A percentile compares a stretch with the other conserved stretches of the same genome.
Evolutionary conservation across 805 yeast species (phyloP).

Genomic region (Middelhovenomyces tepae): DNA sequence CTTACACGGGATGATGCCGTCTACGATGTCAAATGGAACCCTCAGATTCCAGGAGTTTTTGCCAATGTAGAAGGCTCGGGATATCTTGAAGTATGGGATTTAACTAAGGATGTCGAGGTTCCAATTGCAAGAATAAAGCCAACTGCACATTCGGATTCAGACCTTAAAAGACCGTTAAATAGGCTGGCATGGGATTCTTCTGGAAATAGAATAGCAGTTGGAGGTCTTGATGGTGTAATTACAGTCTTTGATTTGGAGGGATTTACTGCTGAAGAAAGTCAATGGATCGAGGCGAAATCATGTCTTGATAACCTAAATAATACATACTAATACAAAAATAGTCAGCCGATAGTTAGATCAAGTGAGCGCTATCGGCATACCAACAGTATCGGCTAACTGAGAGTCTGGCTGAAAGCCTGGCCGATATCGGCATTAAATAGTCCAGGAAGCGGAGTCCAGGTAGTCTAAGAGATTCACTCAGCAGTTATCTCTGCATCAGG

Average conservation of each 20-base stretch:
- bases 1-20: conserved; percentile 25
- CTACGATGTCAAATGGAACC: conserved; percentile 32
- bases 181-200: conserved; percentile 25
- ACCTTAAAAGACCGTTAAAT: conserved; percentile 20
- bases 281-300: no score
- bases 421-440: no score
- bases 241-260: conserved; percentile 23
- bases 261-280: no score
- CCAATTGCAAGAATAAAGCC: conserved; percentile 21
- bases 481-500: no score
- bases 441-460: no score
- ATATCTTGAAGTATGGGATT: conserved; percentile 31
- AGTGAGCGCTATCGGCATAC: no score
- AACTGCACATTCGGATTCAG: conserved; percentile 2
- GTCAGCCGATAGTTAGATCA: no score
- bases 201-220: conserved; percentile 21
- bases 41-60: conserved; percentile 26
- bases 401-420: no score
- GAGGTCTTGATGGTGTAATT: conserved; percentile 26
- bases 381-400: no score
- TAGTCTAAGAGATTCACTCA: no score
- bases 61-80: conserved; percentile 30
- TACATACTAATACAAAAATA: no score
- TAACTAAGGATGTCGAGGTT: conserved; percentile 23
- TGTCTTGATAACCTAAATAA: no score